These are phyloP conservation scores for Claviceps sp. DNA, from an alignment of 2,329 filamentous ascomycete species.

Conservation along the genomic window DNA sequence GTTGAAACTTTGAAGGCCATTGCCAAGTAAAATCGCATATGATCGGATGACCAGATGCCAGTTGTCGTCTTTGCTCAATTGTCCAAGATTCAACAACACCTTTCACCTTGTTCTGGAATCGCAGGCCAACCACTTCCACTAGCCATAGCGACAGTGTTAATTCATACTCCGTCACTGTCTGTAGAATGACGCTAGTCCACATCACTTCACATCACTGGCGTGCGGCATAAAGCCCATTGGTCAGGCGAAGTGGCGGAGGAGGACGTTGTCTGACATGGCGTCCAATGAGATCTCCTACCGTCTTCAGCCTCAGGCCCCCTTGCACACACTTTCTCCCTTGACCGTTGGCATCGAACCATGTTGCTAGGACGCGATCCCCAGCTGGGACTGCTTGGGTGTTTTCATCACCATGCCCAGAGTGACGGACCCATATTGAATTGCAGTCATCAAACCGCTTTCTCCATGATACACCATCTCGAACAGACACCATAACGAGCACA, in stretches of 20 bases:
- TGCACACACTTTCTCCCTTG: neutral
- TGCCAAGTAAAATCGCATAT: neutral
- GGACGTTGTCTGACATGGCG: slow-evolving; percentile 3
- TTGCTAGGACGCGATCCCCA: slow-evolving; percentile 9
- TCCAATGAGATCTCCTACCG: slow-evolving; percentile 3
- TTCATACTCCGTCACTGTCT: too few species aligned
- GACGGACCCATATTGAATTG: neutral
- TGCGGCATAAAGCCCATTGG: slow-evolving; percentile 1
- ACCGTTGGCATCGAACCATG: slow-evolving; percentile 1
- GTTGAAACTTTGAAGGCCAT: too few species aligned
- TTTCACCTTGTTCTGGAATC: neutral
- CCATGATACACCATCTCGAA: slow-evolving; percentile 9
- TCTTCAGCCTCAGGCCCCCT: slow-evolving; percentile 10
- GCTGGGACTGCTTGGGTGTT: slow-evolving; percentile 4
- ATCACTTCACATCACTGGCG: neutral
- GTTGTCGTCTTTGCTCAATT: neutral
- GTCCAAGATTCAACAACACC: neutral
- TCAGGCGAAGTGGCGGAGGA: neutral
- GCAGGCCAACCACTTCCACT: neutral
- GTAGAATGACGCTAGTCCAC: too few species aligned
- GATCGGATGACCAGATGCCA: neutral
- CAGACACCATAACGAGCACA: slow-evolving; percentile 4
- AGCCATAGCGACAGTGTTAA: neutral
- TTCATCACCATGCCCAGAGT: slow-evolving; percentile 6
- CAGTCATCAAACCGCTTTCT: slow-evolving; percentile 2